Evolutionary conservation across 768 basidiomycete species (phyloP).

Genomic region (Kwoniella dendrophila): DNA sequence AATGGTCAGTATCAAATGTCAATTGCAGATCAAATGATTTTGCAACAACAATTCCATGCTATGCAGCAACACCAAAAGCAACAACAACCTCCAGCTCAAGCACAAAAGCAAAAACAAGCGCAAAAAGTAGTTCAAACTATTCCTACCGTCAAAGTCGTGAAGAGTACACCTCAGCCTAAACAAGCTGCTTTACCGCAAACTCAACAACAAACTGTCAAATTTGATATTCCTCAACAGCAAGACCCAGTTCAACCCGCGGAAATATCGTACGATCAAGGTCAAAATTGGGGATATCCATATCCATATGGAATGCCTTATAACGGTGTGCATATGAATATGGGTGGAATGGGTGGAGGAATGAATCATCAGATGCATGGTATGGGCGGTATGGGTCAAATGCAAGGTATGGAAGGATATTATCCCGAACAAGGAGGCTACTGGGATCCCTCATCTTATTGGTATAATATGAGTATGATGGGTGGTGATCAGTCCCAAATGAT

Average conservation of each 20-base stretch:
- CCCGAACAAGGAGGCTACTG: conserved; percentile 25
- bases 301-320: conserved; percentile 6
- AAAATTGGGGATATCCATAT: conserved; percentile 18
- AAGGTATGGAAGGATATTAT: conserved; percentile 14
- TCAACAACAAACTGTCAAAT: background rate
- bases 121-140: background rate
- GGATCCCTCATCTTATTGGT: conserved; percentile 35
- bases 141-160: too few relatives aligned
- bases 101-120: background rate
- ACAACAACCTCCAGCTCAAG: background rate
- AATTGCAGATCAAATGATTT: background rate
- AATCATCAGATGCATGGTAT: background rate
- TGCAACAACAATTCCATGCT: conserved; percentile 1
- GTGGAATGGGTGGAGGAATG: background rate
- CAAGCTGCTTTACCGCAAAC: too few relatives aligned
- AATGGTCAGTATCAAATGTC: too few relatives aligned
- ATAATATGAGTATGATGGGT: conserved; percentile 12
- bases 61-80: conserved; percentile 6
- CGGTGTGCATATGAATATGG: conserved; percentile 5
- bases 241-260: background rate
- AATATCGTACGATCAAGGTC: conserved; percentile 2
- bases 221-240: background rate
- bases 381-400: conserved; percentile 9
- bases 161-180: too few relatives aligned
- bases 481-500: conserved; percentile 3